A percentile compares a stretch with the other conserved stretches of the same genome.
phyloP scores from a whole-genome alignment of 2,329 filamentous ascomycete species.

The Colletotrichum gigasporum region DNA sequence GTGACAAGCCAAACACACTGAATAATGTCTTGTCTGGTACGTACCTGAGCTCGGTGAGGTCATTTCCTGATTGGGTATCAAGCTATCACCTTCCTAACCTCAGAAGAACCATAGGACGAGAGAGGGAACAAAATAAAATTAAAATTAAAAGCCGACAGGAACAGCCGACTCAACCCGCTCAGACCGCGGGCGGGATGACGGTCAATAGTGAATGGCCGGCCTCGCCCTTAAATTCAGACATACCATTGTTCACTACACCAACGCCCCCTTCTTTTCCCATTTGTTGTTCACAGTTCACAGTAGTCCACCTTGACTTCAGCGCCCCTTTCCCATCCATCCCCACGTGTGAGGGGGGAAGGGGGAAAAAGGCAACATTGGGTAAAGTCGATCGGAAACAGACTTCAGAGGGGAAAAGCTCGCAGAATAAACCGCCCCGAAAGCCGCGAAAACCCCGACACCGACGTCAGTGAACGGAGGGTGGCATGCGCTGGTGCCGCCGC shows the following conservation, averaged over 20 bases:
- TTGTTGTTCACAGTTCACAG: neutral
- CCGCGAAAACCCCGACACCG: neutral
- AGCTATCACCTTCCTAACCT: neutral
- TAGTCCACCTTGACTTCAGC: too few species aligned
- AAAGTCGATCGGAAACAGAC: too few species aligned
- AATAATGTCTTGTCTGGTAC: too few species aligned
- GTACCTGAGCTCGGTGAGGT: conserved; percentile 14
- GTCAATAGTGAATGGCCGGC: neutral
- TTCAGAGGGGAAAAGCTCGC: neutral
- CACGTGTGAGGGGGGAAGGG: too few species aligned
- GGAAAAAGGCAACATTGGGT: too few species aligned
- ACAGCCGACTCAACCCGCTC: conserved; percentile 8
- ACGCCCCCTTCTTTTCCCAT: neutral
- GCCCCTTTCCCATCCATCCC: too few species aligned
- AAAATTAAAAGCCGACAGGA: neutral
- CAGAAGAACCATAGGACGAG: too few species aligned
- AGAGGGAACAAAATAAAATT: too few species aligned
- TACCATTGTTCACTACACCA: neutral
- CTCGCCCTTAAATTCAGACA: neutral
- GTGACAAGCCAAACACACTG: too few species aligned
- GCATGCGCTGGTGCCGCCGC: too few species aligned
- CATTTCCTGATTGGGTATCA: conserved; percentile 11
- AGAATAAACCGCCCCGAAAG: neutral
- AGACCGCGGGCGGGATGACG: neutral
- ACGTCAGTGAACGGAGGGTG: too few species aligned